Base-by-base conservation (phyloP, 225 moss, liverwort and hornwort species). In the Rhytidiadelphus loreus region DNA sequence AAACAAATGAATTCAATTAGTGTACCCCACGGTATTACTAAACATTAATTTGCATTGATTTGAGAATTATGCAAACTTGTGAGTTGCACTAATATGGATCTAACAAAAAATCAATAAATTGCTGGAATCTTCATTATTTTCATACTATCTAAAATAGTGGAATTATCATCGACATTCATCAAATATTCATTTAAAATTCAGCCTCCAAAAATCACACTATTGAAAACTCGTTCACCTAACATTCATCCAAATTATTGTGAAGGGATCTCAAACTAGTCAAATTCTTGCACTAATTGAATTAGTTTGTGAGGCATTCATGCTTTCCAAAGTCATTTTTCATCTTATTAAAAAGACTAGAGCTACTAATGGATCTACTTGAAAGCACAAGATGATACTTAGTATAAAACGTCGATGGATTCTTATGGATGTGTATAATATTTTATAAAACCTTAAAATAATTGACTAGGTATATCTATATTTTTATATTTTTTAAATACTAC, bases 21-120 rank as follows among this genome's bases (percentile, higher is more conserved):
- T 25, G 5, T 69, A 7, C 13, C 4, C 25, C 3, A 71, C 2
- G 0, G 5, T 43, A 26, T 3, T 25, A 41, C 5, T 70, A 0
- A 71, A 23, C 8, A 71, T 16, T 24, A 26, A 71, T 16, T 26
- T 43, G 24, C 26, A 43, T 15, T 43, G 1, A 16, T 71, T 70
- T 26, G 26, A 71, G 3, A 70, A 41, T 15, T 15, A 70, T 41
- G 8, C 8, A 26, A n/a, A 71, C 9, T 16, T 43, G 3, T 71
- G 26, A 43, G 4, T 15, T 70, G 15, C 8, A 25, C 5, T 8
- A 25, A 43, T 43, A 43, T 43, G 9, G 26, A 16, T 43, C 3
- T 26, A 9, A 43, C 43, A 43, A 41, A 43, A 41, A 70, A 15
- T 26, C 9, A 70, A 8, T 41, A 26, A 43, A 16, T 26, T 5